Evolutionary conservation across 2,329 filamentous ascomycete species (phyloP), one percentile per base, ranked within the genome.

Genomic region (Esteya vermicola): DNA sequence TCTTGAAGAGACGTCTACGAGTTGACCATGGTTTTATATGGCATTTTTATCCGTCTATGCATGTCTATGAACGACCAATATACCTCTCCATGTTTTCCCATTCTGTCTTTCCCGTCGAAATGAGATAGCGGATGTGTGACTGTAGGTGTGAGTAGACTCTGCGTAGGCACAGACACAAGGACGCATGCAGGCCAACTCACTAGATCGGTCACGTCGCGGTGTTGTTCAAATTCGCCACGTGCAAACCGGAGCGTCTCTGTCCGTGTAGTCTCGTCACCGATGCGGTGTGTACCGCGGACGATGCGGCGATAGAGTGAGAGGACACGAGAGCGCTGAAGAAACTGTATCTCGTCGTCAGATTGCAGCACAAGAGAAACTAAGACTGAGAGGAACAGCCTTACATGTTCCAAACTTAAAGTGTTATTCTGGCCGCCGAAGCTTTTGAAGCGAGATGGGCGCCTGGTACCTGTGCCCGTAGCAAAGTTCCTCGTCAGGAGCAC

Each of bases 41-140:
- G 14, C 26, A 21, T 25, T 20, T 31, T 27, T 27, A 13, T n/a
- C n/a, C n/a, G n/a, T n/a, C n/a, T n/a, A n/a, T n/a, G n/a, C n/a
- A n/a, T 26, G 40, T 38, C 22, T 45, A 71, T 52, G 68, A 51
- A 32, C 66, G 64, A 43, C 60, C 57, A 52, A 74, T 68, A 57
- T 70, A 72, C 48, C 67, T 60, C 57, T 69, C 72, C 68, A 78
- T 76, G 39, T 55, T 63, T 49, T 79, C 71, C 74, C 75, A 79
- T 52, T 79, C 69, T 21, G 72, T 75, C 58, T 75, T 78, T 39
- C 75, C 75, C 4, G 69, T 78, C 9, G 74, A 77, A 43, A 78
- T 55, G 28, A 80, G 64, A 53, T 78, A 79, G 42, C 70, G 65
- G 47, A 78, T 73, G 50, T 79, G 75, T 47, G 59, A 57, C 72